These are phyloP conservation scores for Protomyces gravidus DNA, from an alignment of 1,139 yeast species.

Conservation along the genomic window DNA sequence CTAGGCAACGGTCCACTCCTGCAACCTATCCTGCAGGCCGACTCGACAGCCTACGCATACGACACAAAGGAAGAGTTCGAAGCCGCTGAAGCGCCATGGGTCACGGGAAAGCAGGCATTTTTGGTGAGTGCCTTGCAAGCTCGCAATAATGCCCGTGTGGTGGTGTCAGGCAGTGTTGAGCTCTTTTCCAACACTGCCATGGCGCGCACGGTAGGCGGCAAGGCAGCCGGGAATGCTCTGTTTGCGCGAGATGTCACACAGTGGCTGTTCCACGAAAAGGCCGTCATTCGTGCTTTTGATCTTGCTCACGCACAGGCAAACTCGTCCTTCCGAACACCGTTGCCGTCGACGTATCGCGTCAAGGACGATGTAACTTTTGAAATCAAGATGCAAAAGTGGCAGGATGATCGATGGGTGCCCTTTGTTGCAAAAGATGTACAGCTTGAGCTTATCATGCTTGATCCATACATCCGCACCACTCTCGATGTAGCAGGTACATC, in stretches of 20 bases:
- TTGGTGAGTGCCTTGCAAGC: slow-evolving; percentile 80
- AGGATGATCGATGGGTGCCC: slow-evolving; percentile 64
- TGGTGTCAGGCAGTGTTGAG: slow-evolving; percentile 71
- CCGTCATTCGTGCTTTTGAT: slow-evolving; percentile 56
- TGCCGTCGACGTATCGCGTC: slow-evolving; percentile 35
- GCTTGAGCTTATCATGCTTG: slow-evolving; percentile 82
- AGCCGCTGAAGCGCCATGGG: slow-evolving; percentile 53
- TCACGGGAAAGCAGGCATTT: slow-evolving; percentile 74
- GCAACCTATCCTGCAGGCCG: slow-evolving; percentile 67
- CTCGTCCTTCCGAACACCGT: slow-evolving; percentile 65
- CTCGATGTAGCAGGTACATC: slow-evolving; percentile 37
- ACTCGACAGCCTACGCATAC: slow-evolving; percentile 63
- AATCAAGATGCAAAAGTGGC: slow-evolving; percentile 64
- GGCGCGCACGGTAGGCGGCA: slow-evolving; percentile 30
- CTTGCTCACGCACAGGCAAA: slow-evolving; percentile 45
- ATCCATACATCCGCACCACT: slow-evolving; percentile 82
- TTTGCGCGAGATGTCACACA: slow-evolving; percentile 52
- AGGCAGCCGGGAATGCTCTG: slow-evolving; percentile 37
- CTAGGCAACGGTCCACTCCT: slow-evolving; percentile 59
- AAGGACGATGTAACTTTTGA: slow-evolving; percentile 45
- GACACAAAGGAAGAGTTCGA: slow-evolving; percentile 46
- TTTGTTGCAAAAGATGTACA: slow-evolving; percentile 60
- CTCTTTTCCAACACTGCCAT: slow-evolving; percentile 45
- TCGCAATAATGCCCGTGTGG: slow-evolving; percentile 67
- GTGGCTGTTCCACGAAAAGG: slow-evolving; percentile 74